phyloP scores from a whole-genome alignment of 2,329 filamentous ascomycete genomes.

The Botrytis medusae region DNA sequence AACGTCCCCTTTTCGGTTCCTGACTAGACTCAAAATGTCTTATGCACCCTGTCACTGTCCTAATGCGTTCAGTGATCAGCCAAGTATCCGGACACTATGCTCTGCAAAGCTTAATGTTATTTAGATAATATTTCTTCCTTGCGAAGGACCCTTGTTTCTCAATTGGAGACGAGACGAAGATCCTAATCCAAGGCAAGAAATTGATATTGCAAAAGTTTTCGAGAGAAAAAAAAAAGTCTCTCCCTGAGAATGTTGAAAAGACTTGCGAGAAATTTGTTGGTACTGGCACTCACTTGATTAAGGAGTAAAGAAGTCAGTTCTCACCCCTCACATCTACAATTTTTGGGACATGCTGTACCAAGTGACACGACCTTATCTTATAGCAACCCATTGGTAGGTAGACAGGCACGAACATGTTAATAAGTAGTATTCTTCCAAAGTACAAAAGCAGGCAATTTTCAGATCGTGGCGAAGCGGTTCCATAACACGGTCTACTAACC shows the following conservation, averaged over 20 bases:
- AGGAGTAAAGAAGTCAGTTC: neutral
- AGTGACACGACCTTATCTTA: neutral
- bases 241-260: neutral
- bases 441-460: neutral
- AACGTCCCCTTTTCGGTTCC: constrained; percentile 14
- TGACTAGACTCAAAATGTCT: constrained; percentile 3
- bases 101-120: neutral
- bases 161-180: neutral
- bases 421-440: neutral
- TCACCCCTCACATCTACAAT: neutral
- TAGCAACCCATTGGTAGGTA: neutral
- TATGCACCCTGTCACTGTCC: neutral
- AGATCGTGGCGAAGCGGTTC: neutral
- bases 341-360: neutral
- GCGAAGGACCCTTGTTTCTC: neutral
- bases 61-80: neutral
- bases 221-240: neutral
- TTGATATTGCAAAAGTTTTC: neutral
- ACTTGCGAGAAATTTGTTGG: neutral
- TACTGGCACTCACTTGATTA: neutral
- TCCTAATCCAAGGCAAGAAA: neutral
- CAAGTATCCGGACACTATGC: neutral
- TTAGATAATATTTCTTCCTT: neutral
- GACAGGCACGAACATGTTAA: neutral
- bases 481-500: neutral